These are phyloP conservation scores for Corynascus novoguineensis DNA, from an alignment of 495 filamentous ascomycete species.

Conservation along the genomic window DNA sequence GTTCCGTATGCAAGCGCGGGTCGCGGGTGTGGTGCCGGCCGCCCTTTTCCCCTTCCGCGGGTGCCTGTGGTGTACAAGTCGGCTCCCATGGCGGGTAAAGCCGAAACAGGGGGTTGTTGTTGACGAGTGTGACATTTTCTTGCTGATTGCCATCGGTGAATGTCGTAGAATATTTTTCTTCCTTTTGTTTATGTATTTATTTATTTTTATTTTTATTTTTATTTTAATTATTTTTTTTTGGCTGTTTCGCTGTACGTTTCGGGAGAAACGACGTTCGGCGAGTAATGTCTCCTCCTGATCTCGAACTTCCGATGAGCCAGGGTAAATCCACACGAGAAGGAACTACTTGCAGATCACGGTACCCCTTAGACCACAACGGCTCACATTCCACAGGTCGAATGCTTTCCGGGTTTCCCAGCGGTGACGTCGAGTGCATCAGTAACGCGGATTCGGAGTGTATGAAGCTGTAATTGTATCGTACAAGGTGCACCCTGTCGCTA, in stretches of 20 bases:
- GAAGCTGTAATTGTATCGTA: no score
- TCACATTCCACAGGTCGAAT: neutral
- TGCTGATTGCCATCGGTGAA: neutral
- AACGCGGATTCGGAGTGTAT: no score
- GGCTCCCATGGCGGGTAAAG: neutral
- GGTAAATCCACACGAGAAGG: no score
- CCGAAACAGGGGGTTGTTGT: neutral
- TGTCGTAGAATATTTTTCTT: neutral
- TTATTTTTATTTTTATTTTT: neutral
- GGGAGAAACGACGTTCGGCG: neutral
- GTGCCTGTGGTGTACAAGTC: neutral
- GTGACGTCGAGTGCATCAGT: no score
- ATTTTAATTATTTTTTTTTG: neutral
- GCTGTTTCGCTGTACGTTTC: neutral
- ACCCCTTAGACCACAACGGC: no score
- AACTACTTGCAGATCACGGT: no score
- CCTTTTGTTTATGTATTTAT: neutral
- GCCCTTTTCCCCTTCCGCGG: neutral
- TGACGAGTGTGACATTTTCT: neutral
- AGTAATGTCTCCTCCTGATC: neutral
- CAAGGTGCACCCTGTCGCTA: neutral
- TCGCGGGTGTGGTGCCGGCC: conserved; percentile 3
- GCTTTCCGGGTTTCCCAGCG: no score
- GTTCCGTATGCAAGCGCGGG: conserved; percentile 1
- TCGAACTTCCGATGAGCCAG: no score